Base-by-base conservation (phyloP, 2,329 filamentous ascomycete genomes). In the Trichophyton verrucosum region DNA sequence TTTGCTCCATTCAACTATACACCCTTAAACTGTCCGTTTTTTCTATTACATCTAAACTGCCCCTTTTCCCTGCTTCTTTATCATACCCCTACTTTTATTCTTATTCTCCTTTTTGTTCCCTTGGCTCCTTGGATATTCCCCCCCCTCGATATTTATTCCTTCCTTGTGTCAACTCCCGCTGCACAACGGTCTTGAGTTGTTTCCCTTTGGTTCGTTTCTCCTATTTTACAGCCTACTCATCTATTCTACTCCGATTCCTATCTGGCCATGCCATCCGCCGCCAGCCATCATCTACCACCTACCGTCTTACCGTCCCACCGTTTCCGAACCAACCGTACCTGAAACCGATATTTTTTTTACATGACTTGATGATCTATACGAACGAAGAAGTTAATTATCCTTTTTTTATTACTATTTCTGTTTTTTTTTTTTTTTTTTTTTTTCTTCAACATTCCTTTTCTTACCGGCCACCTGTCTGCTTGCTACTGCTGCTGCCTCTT, bases 371-470 rank as follows among this genome's bases (percentile, higher is more conserved):
- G 57, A 59, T 59, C 57, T 59, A 59, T 42, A 47, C 57, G 57
- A 59, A 59, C 57, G 42, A 59, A 59, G 57, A 59, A 59, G 40
- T 59, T 59, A 42, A 59, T 59, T 59, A 33, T 59, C 40, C 24
- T 47, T 59, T 46, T 27, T 33, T 30, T 3, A 47, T n/a, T 27
- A 33, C 33, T n/a, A 46, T 59, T 30, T 40, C 30, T 42, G n/a
- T 5, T 9, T 40, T 42, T 9, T 40, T 17, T 57, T 27, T 42
- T 40, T 17, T 57, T 27, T 42, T 5, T 9, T 40, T 42, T 9
- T 40, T 17, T 57, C 17, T 42, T 3, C 33, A 8, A 36, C 33
- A 36, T 36, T 36, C 33, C 33, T 11, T 11, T 36, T 36, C 33
- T 13, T 38, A 9, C 33, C 11, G 33, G 9, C 33, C 11, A 9